phyloP scores from a whole-genome alignment of 2,329 filamentous ascomycete genomes.

The Canariomyces notabilis region DNA sequence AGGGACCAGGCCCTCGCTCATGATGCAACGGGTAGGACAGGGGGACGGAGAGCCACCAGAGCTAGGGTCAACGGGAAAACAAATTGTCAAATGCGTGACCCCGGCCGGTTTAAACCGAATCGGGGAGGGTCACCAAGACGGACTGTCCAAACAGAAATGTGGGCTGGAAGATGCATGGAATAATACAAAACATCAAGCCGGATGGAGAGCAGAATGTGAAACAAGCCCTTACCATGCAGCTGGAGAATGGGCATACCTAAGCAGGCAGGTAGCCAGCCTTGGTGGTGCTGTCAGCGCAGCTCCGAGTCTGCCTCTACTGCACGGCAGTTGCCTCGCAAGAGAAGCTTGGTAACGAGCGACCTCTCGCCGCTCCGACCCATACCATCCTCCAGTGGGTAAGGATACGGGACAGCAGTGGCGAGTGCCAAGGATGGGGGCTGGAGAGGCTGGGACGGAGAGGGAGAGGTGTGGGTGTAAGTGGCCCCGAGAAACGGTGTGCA shows the following conservation, averaged over 20 bases:
- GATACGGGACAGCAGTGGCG: slow-evolving; percentile 6
- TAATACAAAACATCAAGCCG: slow-evolving; percentile 35
- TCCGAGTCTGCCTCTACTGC: slow-evolving; percentile 18
- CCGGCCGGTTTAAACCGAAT: slow-evolving; percentile 30
- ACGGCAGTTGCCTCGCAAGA: slow-evolving; percentile 24
- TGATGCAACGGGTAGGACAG: slow-evolving; percentile 33
- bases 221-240: slow-evolving; percentile 40
- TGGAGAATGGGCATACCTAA: no score
- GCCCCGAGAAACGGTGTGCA: not conserved
- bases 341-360: slow-evolving; percentile 22
- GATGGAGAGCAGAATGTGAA: slow-evolving; percentile 40
- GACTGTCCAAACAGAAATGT: slow-evolving; percentile 27
- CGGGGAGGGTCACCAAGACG: slow-evolving; percentile 25
- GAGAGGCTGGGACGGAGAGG: not conserved
- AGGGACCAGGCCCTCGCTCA: slow-evolving; percentile 37
- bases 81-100: slow-evolving; percentile 32
- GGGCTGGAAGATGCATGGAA: slow-evolving; percentile 38
- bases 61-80: slow-evolving; percentile 29
- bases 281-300: slow-evolving; percentile 19
- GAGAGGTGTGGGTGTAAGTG: not conserved
- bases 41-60: slow-evolving; percentile 30
- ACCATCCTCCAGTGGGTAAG: slow-evolving; percentile 7
- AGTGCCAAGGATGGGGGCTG: slow-evolving; percentile 9
- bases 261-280: slow-evolving; percentile 37
- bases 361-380: slow-evolving; percentile 1